A percentile compares a stretch with the other conserved stretches of the same genome.
These are phyloP conservation scores for Prunus persica DNA, from an alignment of 306 rosid species.

Conservation along the genomic window DNA sequence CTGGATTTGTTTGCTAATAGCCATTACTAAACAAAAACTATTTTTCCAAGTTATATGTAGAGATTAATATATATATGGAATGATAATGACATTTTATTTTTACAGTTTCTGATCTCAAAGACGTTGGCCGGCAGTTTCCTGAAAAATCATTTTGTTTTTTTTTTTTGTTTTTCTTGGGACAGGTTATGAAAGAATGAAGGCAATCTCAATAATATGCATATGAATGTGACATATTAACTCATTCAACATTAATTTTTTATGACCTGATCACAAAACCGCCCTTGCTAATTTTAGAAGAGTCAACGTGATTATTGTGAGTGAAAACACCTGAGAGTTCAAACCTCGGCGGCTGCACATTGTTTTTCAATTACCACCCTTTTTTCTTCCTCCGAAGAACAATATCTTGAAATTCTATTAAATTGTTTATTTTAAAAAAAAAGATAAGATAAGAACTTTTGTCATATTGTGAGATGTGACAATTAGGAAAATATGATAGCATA, in stretches of 20 bases:
- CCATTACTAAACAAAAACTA: no score
- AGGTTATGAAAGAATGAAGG: neutral
- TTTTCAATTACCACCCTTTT: neutral
- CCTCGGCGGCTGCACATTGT: neutral
- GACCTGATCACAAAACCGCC: no score
- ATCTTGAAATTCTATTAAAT: neutral
- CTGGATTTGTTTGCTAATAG: neutral
- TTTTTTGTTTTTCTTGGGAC: neutral
- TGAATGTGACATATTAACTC: neutral
- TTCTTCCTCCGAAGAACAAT: neutral
- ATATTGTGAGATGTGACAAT: neutral
- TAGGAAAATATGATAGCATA: neutral
- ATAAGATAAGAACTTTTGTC: neutral
- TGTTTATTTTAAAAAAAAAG: neutral
- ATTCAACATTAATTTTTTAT: neutral
- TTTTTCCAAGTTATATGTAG: no score
- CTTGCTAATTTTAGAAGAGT: no score
- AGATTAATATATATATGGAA: no score
- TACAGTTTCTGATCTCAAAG: neutral
- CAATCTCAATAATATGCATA: neutral
- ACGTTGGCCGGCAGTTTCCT: neutral
- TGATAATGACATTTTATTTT: neutral
- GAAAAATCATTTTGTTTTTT: neutral
- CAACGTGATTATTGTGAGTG: neutral
- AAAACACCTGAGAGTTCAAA: neutral